Percentiles rank a stretch among this genome's conserved stretches.
Evolutionary conservation across 192 early-diverging fungal genomes (phyloP).

Genomic region (Gigaspora rosea): DNA sequence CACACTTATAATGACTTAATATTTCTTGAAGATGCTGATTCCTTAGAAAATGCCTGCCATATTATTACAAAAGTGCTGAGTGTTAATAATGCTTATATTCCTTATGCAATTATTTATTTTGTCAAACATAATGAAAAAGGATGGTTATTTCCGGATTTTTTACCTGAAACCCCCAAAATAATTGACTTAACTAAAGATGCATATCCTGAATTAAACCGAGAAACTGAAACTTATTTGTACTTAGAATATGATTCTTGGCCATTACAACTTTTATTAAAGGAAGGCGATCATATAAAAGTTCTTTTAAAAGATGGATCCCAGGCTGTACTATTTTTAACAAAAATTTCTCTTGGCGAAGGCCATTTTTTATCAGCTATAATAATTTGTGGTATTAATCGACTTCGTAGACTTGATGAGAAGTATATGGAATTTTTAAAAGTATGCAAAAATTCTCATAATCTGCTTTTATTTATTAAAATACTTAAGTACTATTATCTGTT

Average conservation of each 20-base stretch:
- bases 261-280: not conserved
- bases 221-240: no score
- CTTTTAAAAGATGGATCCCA: not conserved
- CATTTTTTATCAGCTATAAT: not conserved
- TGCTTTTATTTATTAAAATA: no score
- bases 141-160: not conserved
- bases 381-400: not conserved
- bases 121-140: no score
- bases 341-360: not conserved
- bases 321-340: not conserved
- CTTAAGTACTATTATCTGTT: not conserved
- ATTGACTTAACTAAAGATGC: not conserved
- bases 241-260: no score
- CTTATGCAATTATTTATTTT: no score
- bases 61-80: not conserved
- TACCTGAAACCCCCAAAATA: not conserved
- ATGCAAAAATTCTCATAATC: not conserved
- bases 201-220: not conserved
- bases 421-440: constrained; percentile 39
- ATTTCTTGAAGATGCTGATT: no score
- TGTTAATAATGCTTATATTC: not conserved
- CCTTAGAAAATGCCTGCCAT: no score
- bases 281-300: not conserved
- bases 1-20: no score
- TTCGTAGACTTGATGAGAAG: not conserved